A percentile compares a stretch with the other conserved stretches of the same genome.
Evolutionary conservation across 1,284 basidiomycete species (phyloP).

Genomic region (Jaminaea rosea): DNA sequence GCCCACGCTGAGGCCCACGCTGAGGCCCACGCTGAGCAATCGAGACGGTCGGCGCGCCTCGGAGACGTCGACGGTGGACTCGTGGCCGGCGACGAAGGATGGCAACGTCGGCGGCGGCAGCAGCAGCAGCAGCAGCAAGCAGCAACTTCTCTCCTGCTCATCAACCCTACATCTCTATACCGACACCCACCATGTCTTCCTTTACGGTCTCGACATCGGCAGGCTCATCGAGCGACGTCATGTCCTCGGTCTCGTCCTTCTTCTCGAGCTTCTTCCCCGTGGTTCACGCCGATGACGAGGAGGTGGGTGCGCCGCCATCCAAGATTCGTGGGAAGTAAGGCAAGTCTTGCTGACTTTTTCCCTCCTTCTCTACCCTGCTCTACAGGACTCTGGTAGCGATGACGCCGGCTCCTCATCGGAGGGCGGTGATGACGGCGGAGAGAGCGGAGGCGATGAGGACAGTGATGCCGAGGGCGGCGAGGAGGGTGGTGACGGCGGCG

Average conservation of each 20-base stretch:
- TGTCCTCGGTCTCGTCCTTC: slow-evolving; percentile 1
- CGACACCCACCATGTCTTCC: slow-evolving; percentile 3
- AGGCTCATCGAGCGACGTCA: too few relatives aligned
- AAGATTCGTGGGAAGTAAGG: background rate
- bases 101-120: too few relatives aligned
- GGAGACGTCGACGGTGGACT: too few relatives aligned
- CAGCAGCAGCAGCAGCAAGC: too few relatives aligned
- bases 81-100: too few relatives aligned
- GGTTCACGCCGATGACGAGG: slow-evolving; percentile 7
- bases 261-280: background rate
- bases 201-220: background rate
- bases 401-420: slow-evolving; percentile 9
- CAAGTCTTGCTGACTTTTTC: background rate
- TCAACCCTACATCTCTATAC: too few relatives aligned
- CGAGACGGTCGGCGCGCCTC: too few relatives aligned
- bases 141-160: too few relatives aligned
- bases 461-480: slow-evolving; percentile 1
- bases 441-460: slow-evolving; percentile 5
- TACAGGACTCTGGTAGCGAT: slow-evolving; percentile 3
- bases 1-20: too few relatives aligned
- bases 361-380: slow-evolving; percentile 1
- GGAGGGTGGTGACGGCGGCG: slow-evolving; percentile 13
- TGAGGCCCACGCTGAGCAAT: too few relatives aligned
- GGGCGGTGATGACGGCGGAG: slow-evolving; percentile 9
- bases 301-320: background rate